Evolutionary conservation across 2,329 filamentous ascomycete genomes (phyloP).

Genomic region (Rutstroemia sp.): DNA sequence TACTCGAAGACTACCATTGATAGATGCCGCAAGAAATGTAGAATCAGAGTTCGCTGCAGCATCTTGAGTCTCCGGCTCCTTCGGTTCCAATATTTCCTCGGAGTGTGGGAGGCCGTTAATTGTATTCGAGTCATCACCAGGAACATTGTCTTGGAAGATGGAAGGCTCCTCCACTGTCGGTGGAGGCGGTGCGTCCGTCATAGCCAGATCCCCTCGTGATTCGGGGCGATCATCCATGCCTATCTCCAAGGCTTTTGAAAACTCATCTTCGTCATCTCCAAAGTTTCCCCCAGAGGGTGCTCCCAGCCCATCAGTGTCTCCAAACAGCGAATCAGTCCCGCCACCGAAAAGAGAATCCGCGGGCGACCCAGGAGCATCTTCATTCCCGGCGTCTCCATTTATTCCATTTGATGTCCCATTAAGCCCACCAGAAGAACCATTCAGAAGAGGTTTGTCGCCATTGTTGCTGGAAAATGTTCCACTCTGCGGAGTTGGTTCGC

Average conservation of each 20-base stretch:
- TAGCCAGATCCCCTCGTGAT: constrained; percentile 23
- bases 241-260: constrained; percentile 63
- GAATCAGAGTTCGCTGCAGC: constrained; percentile 58
- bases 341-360: constrained; percentile 68
- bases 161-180: constrained; percentile 20
- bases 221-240: constrained; percentile 21
- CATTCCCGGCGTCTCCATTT: constrained; percentile 35
- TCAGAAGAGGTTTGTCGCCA: constrained; percentile 45
- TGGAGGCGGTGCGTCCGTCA: constrained; percentile 14
- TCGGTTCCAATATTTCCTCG: constrained; percentile 13
- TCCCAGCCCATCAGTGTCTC: constrained; percentile 57
- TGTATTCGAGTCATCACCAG: constrained; percentile 4
- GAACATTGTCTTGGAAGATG: constrained; percentile 6
- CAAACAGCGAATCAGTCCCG: constrained; percentile 80
- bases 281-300: constrained; percentile 52
- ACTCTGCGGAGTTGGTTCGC: constrained; percentile 48
- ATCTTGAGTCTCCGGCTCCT: constrained; percentile 38
- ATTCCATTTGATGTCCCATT: constrained; percentile 32
- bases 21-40: constrained; percentile 81
- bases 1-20: constrained; percentile 81
- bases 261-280: constrained; percentile 80
- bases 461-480: constrained; percentile 76
- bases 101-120: constrained; percentile 13
- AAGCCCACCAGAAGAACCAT: constrained; percentile 40
- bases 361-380: constrained; percentile 58